Base-by-base conservation (phyloP, 352 stramenopile species). In the Pythium pyrilobum region DNA sequence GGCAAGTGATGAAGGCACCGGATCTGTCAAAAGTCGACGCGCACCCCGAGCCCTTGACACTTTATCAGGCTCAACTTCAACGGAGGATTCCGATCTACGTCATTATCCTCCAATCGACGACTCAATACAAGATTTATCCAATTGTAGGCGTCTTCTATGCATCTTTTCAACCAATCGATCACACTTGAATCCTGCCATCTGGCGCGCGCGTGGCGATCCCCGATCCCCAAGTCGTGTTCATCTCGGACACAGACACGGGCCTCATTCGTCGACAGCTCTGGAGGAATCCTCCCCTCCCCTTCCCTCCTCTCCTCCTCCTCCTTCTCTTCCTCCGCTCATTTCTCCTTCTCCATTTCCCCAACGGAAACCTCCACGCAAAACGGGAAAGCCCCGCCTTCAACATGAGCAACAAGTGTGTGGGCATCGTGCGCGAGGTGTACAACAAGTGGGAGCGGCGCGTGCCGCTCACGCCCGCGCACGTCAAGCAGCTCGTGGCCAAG, bases 391-490 rank as follows among this genome's bases (percentile, higher is more conserved):
- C 28, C 37, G 20, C 20, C 36, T 41, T 16, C 18, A 59, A 8
- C 27, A 50, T 54, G 42, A 74, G 64, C 57, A 66, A 46, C 34
- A 78, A 75, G 60, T 89, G 76, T 24, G 74, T 97, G 36, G 91
- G 92, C 33, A 97, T 98, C 59, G 77, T 98, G 21, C 81, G 89
- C 43, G 94, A 98, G 59, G 90, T 92, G 38, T 97, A 97, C 69
- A 92, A 96, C 66, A 97, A 96, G 56, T 98, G 94, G 94, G 94
- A 98, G 76, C 85, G 92, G n/a, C 87, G 94, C 50, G 81, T 81
- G 54, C 92, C 87, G 54, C 75, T 98, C 48, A 97, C 87, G 28
- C 94, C 94, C 9, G 51, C 77, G 41, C 92, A 98, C 61, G 92
- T 98, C 16, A 54, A 81, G 56, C 60, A 92, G 60, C 78, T 96